A percentile compares a stretch with the other conserved stretches of the same genome.
Evolutionary conservation across 495 filamentous ascomycete species (phyloP).

Genomic region (Xylaria telfairii): DNA sequence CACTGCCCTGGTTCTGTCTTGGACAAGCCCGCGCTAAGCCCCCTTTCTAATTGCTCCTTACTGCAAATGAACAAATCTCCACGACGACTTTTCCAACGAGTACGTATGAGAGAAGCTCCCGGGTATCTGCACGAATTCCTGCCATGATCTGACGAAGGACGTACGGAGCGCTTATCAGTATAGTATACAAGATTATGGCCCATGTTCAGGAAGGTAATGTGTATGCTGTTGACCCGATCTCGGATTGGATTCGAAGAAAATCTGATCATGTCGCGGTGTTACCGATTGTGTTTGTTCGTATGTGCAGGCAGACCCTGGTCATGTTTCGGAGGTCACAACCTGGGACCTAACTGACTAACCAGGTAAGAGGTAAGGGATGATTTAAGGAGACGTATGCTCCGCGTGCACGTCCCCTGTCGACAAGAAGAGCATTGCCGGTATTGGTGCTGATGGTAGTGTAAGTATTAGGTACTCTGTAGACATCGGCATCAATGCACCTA

Average conservation of each 20-base stretch:
- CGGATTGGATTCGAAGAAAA: conserved; percentile 13
- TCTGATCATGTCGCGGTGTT: conserved; percentile 20
- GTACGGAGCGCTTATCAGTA: not conserved
- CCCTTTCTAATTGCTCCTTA: not conserved
- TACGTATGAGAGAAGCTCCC: not conserved
- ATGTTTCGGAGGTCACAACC: conserved; percentile 16
- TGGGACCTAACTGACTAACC: conserved; percentile 5
- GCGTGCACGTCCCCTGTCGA: not conserved
- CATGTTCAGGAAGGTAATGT: not conserved
- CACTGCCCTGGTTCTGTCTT: not conserved
- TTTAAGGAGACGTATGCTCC: not conserved
- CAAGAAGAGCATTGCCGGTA: not conserved
- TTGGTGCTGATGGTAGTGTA: too few relatives aligned
- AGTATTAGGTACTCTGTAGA: too few relatives aligned
- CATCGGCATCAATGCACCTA: too few relatives aligned
- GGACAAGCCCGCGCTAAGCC: conserved; percentile 1
- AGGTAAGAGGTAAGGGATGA: conserved; percentile 16
- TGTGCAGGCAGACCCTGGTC: not conserved
- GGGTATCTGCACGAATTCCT: not conserved
- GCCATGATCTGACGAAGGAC: not conserved
- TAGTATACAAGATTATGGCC: not conserved
- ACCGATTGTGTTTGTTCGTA: not conserved
- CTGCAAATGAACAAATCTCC: not conserved
- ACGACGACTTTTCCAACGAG: not conserved
- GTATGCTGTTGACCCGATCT: not conserved